Evolutionary conservation across 2,329 filamentous ascomycete genomes (phyloP).

Genomic region (Fusarium caatingaense): DNA sequence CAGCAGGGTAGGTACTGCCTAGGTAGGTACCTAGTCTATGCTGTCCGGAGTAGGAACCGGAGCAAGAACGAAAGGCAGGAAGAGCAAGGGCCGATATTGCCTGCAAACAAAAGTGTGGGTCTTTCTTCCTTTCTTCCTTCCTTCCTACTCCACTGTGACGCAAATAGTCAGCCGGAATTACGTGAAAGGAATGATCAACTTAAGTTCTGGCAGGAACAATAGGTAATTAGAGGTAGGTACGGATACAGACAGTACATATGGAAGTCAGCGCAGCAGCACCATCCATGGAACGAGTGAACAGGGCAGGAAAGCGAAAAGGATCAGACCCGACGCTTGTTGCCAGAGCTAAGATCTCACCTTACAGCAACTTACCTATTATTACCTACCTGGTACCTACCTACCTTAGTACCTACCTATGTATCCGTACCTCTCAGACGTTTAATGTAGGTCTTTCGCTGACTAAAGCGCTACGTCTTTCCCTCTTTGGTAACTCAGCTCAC

Average conservation of each 20-base stretch:
- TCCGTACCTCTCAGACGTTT: neutral
- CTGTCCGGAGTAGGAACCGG: neutral
- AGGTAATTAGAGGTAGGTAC: neutral
- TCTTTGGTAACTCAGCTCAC: neutral
- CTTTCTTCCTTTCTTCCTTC: neutral
- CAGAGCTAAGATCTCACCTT: neutral
- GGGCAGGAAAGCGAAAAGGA: neutral
- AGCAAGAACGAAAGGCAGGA: neutral
- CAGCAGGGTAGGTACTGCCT: neutral
- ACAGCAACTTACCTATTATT: neutral
- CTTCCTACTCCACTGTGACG: constrained; percentile 35
- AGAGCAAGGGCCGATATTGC: neutral
- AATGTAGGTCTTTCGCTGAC: neutral
- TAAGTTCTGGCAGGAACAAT: neutral
- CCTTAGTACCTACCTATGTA: too few species aligned
- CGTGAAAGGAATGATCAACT: constrained; percentile 17
- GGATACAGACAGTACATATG: neutral
- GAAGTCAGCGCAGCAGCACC: neutral
- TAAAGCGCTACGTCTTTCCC: neutral
- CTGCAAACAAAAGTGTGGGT: constrained; percentile 24
- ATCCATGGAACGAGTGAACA: neutral
- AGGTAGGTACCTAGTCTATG: neutral
- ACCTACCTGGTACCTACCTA: too few species aligned
- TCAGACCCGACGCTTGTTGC: neutral
- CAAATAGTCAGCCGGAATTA: constrained; percentile 33